Evolutionary conservation across 2,329 filamentous ascomycete genomes (phyloP), one percentile per base, ranked within the genome.

Genomic region (Aspergillus sp.): DNA sequence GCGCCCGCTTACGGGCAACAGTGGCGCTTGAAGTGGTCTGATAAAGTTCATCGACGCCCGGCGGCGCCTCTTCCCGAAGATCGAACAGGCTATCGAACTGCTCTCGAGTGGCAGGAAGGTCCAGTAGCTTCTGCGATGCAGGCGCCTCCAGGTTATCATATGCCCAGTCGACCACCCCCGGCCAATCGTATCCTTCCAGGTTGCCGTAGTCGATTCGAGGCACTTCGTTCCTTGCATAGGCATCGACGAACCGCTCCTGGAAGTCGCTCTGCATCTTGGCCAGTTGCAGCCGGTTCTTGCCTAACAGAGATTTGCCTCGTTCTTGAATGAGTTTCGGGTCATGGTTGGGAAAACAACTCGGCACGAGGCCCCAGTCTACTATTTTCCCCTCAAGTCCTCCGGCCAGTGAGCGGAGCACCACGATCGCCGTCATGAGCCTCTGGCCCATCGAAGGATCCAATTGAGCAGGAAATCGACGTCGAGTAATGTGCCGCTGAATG

Each of bases 361-460:
- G 43, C 6, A 70, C 53, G n/a, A 70, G 48, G 1, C 52, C 39
- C 64, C 66, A 69, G 35, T 71, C 63, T 19, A 69, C 48, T 16
- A 54, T 43, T 34, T 47, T 60, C 4, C 53, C 58, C 19, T 68
- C 58, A 4, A 55, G 26, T 0, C 67, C 67, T 12, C 67, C 67
- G 11, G 63, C 61, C 17, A 70, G 39, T 1, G 60, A 54, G 15
- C 65, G 59, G 14, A 69, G 53, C 7, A 61, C 63, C 16, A 63
- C 55, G 14, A 69, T 61, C 7, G 64, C 60, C 22, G 57, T 49
- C 36, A 59, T 56, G 17, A 69, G 44, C 19, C 52, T 61, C 14
- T 58, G 53, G 12, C 51, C 36, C 5, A 58, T 33, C 4, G 44
- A 37, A 3, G 44, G 41, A 4, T 58, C 40, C 10, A 63, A 24